Conservation (phyloP, 352 stramenopile genomes). For the Albugo candida region DNA sequence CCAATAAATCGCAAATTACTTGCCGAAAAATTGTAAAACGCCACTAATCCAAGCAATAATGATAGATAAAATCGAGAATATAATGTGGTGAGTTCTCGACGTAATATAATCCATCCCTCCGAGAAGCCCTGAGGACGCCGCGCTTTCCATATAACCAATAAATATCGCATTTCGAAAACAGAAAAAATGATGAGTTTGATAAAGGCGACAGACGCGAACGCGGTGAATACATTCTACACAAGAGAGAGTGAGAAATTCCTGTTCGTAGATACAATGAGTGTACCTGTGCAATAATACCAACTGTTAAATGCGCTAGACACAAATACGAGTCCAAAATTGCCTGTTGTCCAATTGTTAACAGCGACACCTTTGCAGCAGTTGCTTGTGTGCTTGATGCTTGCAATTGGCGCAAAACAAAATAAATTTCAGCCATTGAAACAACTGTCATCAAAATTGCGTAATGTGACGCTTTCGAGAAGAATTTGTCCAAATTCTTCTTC, state of each 20-base stretch:
- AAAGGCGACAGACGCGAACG: constrained; percentile 92
- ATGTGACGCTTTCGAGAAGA: constrained; percentile 57
- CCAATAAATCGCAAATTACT: constrained; percentile 1
- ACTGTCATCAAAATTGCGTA: constrained; percentile 77
- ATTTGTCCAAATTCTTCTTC: constrained; percentile 65
- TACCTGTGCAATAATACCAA: constrained; percentile 80
- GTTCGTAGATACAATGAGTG: not conserved
- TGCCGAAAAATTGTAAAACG: constrained; percentile 85
- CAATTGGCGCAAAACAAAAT: constrained; percentile 66
- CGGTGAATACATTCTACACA: constrained; percentile 88
- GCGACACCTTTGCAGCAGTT: constrained; percentile 55
- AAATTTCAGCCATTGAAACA: constrained; percentile 71
- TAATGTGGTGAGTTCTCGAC: constrained; percentile 84
- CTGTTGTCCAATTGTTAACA: constrained; percentile 71
- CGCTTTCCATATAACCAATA: constrained; percentile 94
- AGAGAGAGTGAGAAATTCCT: constrained; percentile 3
- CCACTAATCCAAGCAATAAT: constrained; percentile 74
- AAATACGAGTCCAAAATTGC: constrained; percentile 87
- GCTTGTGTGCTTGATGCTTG: constrained; percentile 73
- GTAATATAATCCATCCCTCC: constrained; percentile 74
- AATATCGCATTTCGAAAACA: constrained; percentile 97
- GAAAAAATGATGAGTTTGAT: constrained; percentile 98
- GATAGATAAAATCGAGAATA: constrained; percentile 93
- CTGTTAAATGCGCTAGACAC: constrained; percentile 88
- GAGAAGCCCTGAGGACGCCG: constrained; percentile 70